Base-by-base conservation (phyloP, 1,139 yeast species). In the Casaregolazyma lundiana region DNA sequence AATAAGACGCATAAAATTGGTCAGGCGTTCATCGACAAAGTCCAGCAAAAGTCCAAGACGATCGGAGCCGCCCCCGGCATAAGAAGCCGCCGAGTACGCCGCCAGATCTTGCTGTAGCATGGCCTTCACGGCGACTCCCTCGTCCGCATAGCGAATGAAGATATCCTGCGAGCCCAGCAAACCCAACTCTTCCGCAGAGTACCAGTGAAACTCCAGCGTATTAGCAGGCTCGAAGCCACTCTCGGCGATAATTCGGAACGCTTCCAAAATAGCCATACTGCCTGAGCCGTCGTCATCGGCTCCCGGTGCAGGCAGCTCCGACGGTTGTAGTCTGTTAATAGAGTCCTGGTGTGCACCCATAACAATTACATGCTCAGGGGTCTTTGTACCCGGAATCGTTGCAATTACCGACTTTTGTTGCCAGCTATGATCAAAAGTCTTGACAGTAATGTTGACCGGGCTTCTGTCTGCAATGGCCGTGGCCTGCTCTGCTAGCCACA, bases 101-200 rank as follows among this genome's bases (percentile, higher is more conserved):
- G 97, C 87, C 97, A 90, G 89, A 62, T 90, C 97, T 64, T 89
- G 96, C 65, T 90, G 97, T 44, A 90, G 72, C 89, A 89, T 84
- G 4, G 90, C 90, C 30, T 81, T 75, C 18, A 90, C 90, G 16
- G 73, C 71, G 48, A 70, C 73, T 35, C 71, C 70, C 1, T 66
- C 56, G 8, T 63, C 59, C 19, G 73, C 64, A 60, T 85, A 85
- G 24, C 71, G 67, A 16, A 77, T 67, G 64, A 86, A 86, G 9
- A 90, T 78, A 51, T 87, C 95, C 54, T 79, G 76, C 3, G 96
- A 87, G 0, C 98, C 98, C 47, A 87, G 71, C 48, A 88, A 71
- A 0, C 97, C 97, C 50, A 88, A 90, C 71, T 90, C 98, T 69
- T 90, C 97, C 2, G 96, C 97, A 36, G 95, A 80, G 66, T 88